These are phyloP conservation scores for Tylopilus felleus DNA, from an alignment of 768 basidiomycete genomes.

Conservation along the genomic window DNA sequence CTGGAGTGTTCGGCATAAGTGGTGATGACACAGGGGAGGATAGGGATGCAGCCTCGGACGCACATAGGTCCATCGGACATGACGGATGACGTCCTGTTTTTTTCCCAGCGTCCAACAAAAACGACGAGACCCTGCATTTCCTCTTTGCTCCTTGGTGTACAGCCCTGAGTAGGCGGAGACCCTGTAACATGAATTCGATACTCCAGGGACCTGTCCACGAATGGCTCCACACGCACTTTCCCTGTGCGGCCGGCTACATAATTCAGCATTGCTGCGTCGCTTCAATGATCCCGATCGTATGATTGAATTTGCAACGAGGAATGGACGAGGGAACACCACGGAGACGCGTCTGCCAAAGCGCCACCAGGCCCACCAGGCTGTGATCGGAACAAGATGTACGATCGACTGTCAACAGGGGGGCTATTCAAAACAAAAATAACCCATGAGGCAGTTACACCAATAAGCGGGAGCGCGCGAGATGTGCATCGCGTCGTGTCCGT, in stretches of 20 bases:
- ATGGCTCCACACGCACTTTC: conserved; percentile 18
- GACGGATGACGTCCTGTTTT: conserved; percentile 21
- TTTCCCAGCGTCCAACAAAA: not conserved
- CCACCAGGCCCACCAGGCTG: conserved; percentile 25
- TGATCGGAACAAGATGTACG: conserved; percentile 27
- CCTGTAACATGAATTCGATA: conserved; percentile 14
- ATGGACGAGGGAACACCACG: conserved; percentile 25
- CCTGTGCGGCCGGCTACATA: conserved; percentile 7
- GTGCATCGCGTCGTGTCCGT: conserved; percentile 7
- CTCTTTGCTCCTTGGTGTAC: not conserved
- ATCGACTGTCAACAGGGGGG: conserved; percentile 16
- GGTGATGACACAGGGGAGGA: conserved; percentile 11
- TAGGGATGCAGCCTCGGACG: conserved; percentile 4
- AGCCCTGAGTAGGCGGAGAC: conserved; percentile 13
- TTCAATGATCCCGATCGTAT: conserved; percentile 14
- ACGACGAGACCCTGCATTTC: not conserved
- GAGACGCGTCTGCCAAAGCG: conserved; percentile 16
- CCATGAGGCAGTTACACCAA: conserved; percentile 20
- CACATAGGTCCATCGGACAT: conserved; percentile 15
- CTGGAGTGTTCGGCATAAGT: not conserved
- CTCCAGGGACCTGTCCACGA: conserved; percentile 22
- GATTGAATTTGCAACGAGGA: conserved; percentile 23
- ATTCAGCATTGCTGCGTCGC: conserved; percentile 17
- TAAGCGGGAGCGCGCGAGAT: conserved; percentile 13
- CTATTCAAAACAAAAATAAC: conserved; percentile 7